These are phyloP conservation scores for Maudiozyma bulderi DNA, from an alignment of 805 yeast genomes.

Conservation along the genomic window DNA sequence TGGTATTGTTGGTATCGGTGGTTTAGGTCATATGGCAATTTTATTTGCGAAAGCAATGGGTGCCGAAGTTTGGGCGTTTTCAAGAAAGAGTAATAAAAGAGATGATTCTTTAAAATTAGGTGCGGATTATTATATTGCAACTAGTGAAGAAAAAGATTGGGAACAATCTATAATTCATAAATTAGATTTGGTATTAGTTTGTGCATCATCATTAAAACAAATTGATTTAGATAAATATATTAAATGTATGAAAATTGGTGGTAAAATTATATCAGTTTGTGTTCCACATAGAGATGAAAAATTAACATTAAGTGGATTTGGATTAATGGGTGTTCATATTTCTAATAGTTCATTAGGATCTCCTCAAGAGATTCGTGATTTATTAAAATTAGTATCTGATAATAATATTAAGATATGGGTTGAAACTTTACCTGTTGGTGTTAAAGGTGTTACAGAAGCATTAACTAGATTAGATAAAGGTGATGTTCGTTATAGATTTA, in stretches of 20 bases:
- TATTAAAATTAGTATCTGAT: conserved; percentile 41
- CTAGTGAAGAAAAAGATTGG: conserved; percentile 41
- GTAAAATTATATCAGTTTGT: conserved; percentile 29
- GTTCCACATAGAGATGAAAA: conserved; percentile 14
- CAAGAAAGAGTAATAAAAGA: conserved; percentile 42
- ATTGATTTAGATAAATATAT: conserved; percentile 31
- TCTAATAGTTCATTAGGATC: conserved; percentile 35
- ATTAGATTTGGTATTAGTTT: conserved; percentile 40
- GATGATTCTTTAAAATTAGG: conserved; percentile 44
- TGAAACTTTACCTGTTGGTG: conserved; percentile 41
- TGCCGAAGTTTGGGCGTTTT: conserved; percentile 49
- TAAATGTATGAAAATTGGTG: conserved; percentile 24
- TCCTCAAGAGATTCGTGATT: conserved; percentile 36
- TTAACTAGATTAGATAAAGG: conserved; percentile 40
- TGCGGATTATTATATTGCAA: conserved; percentile 46
- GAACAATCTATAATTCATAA: conserved; percentile 21
- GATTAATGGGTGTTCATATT: conserved; percentile 17
- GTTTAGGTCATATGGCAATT: conserved; percentile 48
- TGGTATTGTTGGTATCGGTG: conserved; percentile 50
- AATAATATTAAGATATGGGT: conserved; percentile 42
- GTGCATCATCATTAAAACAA: conserved; percentile 36
- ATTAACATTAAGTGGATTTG: conserved; percentile 10
- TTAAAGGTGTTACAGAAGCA: conserved; percentile 34
- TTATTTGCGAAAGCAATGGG: conserved; percentile 52
- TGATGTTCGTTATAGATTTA: conserved; percentile 46